Evolutionary conservation across 495 filamentous ascomycete genomes (phyloP), one percentile per base, ranked within the genome.

Genomic region (Talaromyces stipitatus): DNA sequence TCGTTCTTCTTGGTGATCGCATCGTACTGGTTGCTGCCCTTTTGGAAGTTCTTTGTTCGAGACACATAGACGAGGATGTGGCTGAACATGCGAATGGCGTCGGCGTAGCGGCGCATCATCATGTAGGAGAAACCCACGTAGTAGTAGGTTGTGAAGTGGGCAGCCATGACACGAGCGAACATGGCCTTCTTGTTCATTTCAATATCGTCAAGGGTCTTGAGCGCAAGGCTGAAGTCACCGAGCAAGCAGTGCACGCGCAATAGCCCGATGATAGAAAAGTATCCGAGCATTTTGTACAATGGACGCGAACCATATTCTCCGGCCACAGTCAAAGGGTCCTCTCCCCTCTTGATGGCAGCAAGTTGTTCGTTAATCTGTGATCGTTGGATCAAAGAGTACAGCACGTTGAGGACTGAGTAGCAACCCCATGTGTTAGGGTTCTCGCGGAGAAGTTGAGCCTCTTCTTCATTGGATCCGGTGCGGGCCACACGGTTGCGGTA

Each of bases 161-260:
- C 94, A 51, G 94, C 95, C 94, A 97, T 97, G 66, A 97, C 95
- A 52, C 95, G 89, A 60, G 94, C 94, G 72, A 98, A 98, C 89
- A 97, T 97, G 61, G 95, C 92, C 80, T 97, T 97, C 84, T 97
- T 97, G 82, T 96, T 97, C 64, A 98, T 82, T 81, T 98, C 94
- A 65, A 98, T 96, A 67, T 97, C 95, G 71, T 98, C 94, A 56
- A 98, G 87, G 18, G 95, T 98, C 83, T 97, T 97, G 61, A 98
- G 82, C 27, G 94, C 95, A 46, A 98, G 85, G 72, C 89, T 96
- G 78, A 97, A 98, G 78, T 98, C 94, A 62, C 94, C 94, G 27
- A 98, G 84, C 62, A 98, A 79, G 74, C 88, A 92, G 83, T 98
- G 94, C 61, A 98, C 94, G 48, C 94, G 89, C 58, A 98, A 81